phyloP scores from a whole-genome alignment of 2,329 filamentous ascomycete genomes.

The Chaetomium olivaceum region DNA sequence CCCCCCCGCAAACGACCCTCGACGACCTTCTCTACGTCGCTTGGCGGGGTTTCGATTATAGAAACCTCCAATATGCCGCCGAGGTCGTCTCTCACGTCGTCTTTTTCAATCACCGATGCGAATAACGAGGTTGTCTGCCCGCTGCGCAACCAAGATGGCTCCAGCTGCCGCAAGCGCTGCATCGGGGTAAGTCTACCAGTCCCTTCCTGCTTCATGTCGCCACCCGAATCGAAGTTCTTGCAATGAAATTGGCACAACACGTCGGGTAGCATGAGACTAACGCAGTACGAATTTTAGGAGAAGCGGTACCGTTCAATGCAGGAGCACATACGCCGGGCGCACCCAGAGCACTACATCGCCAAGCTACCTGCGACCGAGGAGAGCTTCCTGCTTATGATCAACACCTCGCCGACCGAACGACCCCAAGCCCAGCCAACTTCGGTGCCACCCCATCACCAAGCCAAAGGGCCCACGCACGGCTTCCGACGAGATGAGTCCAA shows the following conservation, averaged over 20 bases:
- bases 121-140: slow-evolving; percentile 98
- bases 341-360: slow-evolving; percentile 95
- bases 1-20: slow-evolving; percentile 26
- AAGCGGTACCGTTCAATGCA: slow-evolving; percentile 89
- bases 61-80: slow-evolving; percentile 71
- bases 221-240: slow-evolving; percentile 6
- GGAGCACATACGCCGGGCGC: slow-evolving; percentile 96
- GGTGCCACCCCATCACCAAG: slow-evolving; percentile 34
- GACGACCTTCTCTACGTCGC: slow-evolving; percentile 34
- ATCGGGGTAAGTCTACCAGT: slow-evolving; percentile 76
- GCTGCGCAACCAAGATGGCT: slow-evolving; percentile 92
- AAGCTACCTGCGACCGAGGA: slow-evolving; percentile 98
- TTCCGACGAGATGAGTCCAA: slow-evolving; percentile 68
- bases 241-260: not conserved
- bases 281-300: slow-evolving; percentile 35
- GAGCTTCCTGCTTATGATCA: slow-evolving; percentile 96
- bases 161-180: slow-evolving; percentile 95
- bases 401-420: slow-evolving; percentile 66
- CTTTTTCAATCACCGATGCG: slow-evolving; percentile 87
- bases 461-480: slow-evolving; percentile 60
- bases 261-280: slow-evolving; percentile 27
- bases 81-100: slow-evolving; percentile 80
- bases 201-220: slow-evolving; percentile 9
- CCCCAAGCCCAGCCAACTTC: slow-evolving; percentile 40
- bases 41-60: slow-evolving; percentile 52